Percentiles rank a stretch among this genome's conserved stretches.
These are phyloP conservation scores for Pseudovirgaria hyperparasitica DNA, from an alignment of 2,329 filamentous ascomycete species.

Conservation along the genomic window DNA sequence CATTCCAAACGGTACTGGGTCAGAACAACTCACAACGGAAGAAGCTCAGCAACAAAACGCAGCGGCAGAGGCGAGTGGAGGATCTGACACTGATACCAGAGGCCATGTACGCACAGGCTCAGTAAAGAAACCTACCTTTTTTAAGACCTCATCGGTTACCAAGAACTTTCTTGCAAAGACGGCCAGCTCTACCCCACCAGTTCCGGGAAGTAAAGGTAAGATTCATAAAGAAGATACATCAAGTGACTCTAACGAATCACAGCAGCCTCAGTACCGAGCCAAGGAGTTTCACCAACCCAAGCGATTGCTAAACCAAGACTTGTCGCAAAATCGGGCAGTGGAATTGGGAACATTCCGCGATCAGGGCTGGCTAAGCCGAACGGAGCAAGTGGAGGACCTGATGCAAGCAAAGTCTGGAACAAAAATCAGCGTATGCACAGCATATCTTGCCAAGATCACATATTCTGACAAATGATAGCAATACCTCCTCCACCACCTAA, in stretches of 20 bases:
- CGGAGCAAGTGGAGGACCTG: slow-evolving; percentile 49
- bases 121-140: slow-evolving; percentile 62
- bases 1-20: slow-evolving; percentile 25
- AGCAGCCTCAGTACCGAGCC: slow-evolving; percentile 25
- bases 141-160: slow-evolving; percentile 78
- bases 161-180: slow-evolving; percentile 74
- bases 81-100: slow-evolving; percentile 64
- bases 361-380: slow-evolving; percentile 42
- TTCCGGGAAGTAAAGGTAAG: slow-evolving; percentile 41
- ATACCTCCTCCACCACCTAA: slow-evolving; percentile 58
- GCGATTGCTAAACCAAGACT: slow-evolving; percentile 54
- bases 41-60: slow-evolving; percentile 13
- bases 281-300: slow-evolving; percentile 34
- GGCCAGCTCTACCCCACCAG: slow-evolving; percentile 35
- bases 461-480: slow-evolving; percentile 29
- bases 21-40: slow-evolving; percentile 22
- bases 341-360: slow-evolving; percentile 41
- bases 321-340: slow-evolving; percentile 60
- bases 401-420: slow-evolving; percentile 72
- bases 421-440: slow-evolving; percentile 62
- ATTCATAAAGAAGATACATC: background rate
- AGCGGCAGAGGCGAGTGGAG: slow-evolving; percentile 57
- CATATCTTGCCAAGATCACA: background rate
- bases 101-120: slow-evolving; percentile 46
- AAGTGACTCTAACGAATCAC: slow-evolving; percentile 1